Conservation (phyloP, 169 alveolate species). For the Pseudocohnilembus persalinus region DNA sequence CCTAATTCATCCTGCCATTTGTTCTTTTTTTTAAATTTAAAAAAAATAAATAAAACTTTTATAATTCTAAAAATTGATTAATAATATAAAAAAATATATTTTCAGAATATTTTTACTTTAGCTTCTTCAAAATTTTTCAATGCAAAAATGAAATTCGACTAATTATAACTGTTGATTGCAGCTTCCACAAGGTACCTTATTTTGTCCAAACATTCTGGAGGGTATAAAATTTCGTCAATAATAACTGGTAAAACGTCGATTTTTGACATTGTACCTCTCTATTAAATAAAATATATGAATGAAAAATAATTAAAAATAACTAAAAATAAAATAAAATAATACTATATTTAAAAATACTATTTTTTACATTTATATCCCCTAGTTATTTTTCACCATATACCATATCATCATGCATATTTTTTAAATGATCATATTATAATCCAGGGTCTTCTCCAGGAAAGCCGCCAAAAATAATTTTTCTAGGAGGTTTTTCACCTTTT, state of each 20-base stretch:
- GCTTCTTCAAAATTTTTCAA: slow-evolving; percentile 21
- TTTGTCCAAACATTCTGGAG: slow-evolving; percentile 6
- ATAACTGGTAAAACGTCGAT: slow-evolving; percentile 18
- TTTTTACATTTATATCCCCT: background rate
- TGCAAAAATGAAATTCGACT: slow-evolving; percentile 12
- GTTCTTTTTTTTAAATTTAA: slow-evolving; percentile 21
- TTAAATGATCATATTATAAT: slow-evolving; percentile 1
- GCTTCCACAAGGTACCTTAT: slow-evolving; percentile 10
- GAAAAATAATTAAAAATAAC: too few relatives aligned
- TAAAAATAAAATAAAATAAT: too few relatives aligned
- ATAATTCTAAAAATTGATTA: too few relatives aligned
- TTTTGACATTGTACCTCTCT: slow-evolving; percentile 3
- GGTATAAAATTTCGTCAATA: slow-evolving; percentile 19
- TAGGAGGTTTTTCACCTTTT: slow-evolving; percentile 32
- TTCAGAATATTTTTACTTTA: slow-evolving; percentile 40
- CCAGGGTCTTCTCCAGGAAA: slow-evolving; percentile 7
- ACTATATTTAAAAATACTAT: too few relatives aligned
- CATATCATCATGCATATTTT: slow-evolving; percentile 2
- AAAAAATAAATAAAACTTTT: too few relatives aligned
- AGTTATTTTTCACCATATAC: slow-evolving; percentile 15
- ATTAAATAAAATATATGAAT: too few relatives aligned
- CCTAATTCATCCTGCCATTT: slow-evolving; percentile 52
- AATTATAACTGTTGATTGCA: slow-evolving; percentile 11
- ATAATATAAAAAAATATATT: too few relatives aligned
- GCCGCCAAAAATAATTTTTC: slow-evolving; percentile 17